A percentile compares a stretch with the other conserved stretches of the same genome.
Conservation (phyloP, 139 green algal species). For the Cymbomonas tetramitiformis region DNA sequence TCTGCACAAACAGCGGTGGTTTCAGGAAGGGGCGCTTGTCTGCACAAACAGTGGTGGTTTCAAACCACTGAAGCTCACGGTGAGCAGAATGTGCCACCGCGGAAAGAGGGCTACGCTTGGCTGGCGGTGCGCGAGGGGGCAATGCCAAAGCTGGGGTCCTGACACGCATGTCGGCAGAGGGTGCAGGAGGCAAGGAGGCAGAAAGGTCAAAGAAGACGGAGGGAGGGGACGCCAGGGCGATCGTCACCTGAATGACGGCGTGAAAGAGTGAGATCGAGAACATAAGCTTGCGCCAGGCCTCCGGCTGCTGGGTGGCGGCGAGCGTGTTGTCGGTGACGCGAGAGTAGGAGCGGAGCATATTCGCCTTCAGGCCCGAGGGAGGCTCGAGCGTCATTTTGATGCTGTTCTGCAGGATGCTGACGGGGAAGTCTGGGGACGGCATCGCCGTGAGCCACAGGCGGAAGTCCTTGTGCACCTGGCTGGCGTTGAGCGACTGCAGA, state of each 20-base stretch:
- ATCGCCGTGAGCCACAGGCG: constrained; percentile 58
- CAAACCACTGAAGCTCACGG: too few species aligned
- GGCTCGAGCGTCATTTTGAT: constrained; percentile 75
- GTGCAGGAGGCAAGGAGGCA: too few species aligned
- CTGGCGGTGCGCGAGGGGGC: too few species aligned
- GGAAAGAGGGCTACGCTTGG: too few species aligned
- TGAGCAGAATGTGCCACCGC: too few species aligned
- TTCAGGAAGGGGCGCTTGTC: too few species aligned
- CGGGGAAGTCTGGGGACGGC: constrained; percentile 51
- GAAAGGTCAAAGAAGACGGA: too few species aligned
- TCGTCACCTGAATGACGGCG: constrained; percentile 34
- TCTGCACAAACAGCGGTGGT: too few species aligned
- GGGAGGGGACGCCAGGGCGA: too few species aligned
- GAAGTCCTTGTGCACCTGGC: constrained; percentile 35
- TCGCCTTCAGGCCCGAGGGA: constrained; percentile 42
- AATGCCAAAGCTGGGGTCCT: too few species aligned
- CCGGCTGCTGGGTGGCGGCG: constrained; percentile 36
- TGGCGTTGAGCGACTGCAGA: constrained; percentile 35
- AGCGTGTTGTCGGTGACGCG: constrained; percentile 45
- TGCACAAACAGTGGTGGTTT: too few species aligned
- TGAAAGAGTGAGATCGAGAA: constrained; percentile 33
- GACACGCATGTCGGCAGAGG: too few species aligned
- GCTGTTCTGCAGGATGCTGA: constrained; percentile 50
- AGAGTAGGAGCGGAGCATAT: constrained; percentile 24
- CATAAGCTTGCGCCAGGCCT: constrained; percentile 21